Evolutionary conservation across 148 eudicot species (phyloP).

Genomic region (Drosera capensis): DNA sequence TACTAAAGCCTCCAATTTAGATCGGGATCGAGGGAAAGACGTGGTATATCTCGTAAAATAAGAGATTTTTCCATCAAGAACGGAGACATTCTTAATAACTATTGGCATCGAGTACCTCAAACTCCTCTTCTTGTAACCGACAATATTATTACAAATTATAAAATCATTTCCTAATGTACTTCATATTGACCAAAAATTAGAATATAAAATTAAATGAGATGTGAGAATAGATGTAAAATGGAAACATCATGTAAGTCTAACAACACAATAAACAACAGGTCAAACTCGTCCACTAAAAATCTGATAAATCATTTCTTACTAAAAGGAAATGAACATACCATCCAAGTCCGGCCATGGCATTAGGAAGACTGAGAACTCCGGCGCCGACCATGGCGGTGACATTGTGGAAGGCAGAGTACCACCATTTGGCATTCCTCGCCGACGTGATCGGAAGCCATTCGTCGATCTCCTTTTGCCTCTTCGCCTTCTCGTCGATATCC

Average conservation of each 20-base stretch:
- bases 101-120: too few species aligned
- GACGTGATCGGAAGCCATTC: slow-evolving; percentile 2
- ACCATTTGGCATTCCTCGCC: slow-evolving; percentile 1
- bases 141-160: too few species aligned
- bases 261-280: background rate
- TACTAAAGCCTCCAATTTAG: background rate
- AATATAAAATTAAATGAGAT: background rate
- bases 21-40: too few species aligned
- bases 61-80: too few species aligned
- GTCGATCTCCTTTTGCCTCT: slow-evolving; percentile 1
- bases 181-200: too few species aligned
- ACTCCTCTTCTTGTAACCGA: too few species aligned
- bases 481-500: background rate
- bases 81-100: too few species aligned
- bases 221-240: background rate
- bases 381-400: slow-evolving; percentile 5
- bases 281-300: background rate
- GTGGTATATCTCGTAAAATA: too few species aligned
- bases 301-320: too few species aligned
- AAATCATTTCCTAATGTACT: too few species aligned
- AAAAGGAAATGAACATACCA: background rate
- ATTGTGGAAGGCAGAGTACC: background rate
- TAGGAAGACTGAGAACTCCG: slow-evolving; percentile 3
- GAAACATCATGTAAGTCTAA: background rate
- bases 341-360: slow-evolving; percentile 4